Evolutionary conservation across 768 basidiomycete species (phyloP).

Genomic region (Dioszegia crocea): DNA sequence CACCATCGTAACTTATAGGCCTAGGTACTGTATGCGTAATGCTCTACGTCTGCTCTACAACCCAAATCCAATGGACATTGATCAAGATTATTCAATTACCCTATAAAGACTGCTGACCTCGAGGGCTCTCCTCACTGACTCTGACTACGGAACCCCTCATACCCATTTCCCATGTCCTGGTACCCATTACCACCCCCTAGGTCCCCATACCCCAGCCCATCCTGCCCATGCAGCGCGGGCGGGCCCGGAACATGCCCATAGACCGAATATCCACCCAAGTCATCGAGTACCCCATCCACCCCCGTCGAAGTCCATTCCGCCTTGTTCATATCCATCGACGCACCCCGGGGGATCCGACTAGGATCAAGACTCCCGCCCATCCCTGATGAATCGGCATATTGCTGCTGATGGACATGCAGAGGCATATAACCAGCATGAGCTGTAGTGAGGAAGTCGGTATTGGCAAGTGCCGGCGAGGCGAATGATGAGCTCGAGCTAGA

Average conservation of each 20-base stretch:
- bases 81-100: too few relatives aligned
- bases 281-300: neutral
- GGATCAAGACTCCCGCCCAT: neutral
- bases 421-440: neutral
- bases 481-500: neutral
- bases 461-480: neutral
- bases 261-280: neutral
- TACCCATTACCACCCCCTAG: neutral
- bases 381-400: too few relatives aligned
- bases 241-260: slow-evolving; percentile 8
- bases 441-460: too few relatives aligned
- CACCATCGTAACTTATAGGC: too few relatives aligned
- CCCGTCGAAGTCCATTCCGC: neutral
- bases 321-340: neutral
- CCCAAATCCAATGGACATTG: too few relatives aligned
- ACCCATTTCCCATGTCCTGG: neutral
- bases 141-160: too few relatives aligned
- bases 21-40: too few relatives aligned
- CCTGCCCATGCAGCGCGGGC: neutral
- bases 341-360: neutral
- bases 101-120: too few relatives aligned
- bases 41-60: too few relatives aligned
- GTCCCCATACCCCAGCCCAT: neutral
- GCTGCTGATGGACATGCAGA: neutral
- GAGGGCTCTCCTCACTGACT: neutral